Evolutionary conservation across 2,329 filamentous ascomycete genomes (phyloP).

Genomic region (Hymenoscyphus linearis): DNA sequence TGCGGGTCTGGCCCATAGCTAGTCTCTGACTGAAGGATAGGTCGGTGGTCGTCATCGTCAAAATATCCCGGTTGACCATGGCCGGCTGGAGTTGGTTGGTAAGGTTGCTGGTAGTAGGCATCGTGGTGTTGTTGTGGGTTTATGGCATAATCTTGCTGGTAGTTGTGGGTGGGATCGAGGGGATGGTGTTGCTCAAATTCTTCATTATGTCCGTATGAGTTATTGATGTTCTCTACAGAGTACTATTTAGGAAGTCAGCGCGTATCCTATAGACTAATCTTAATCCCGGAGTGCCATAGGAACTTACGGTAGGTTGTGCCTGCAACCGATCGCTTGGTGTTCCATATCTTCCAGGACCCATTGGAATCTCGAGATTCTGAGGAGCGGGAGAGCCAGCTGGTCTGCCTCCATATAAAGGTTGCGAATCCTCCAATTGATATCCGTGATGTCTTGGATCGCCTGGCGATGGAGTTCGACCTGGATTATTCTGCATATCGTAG

Average conservation of each 20-base stretch:
- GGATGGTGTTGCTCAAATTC: slow-evolving; percentile 50
- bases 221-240: slow-evolving; percentile 62
- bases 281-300: not conserved
- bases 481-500: slow-evolving; percentile 54
- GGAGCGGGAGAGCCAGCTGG: slow-evolving; percentile 20
- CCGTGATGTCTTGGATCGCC: slow-evolving; percentile 66
- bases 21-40: slow-evolving; percentile 60
- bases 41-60: slow-evolving; percentile 63
- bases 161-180: slow-evolving; percentile 42
- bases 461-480: slow-evolving; percentile 68
- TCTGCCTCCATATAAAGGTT: slow-evolving; percentile 25
- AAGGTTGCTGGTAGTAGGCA: slow-evolving; percentile 77
- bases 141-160: slow-evolving; percentile 64
- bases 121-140: slow-evolving; percentile 85
- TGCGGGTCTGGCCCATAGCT: slow-evolving; percentile 55
- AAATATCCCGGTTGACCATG: slow-evolving; percentile 24
- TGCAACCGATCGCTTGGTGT: slow-evolving; percentile 72
- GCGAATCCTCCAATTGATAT: slow-evolving; percentile 76
- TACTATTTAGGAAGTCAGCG: slow-evolving; percentile 43
- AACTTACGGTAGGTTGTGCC: slow-evolving; percentile 76
- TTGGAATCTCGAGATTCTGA: slow-evolving; percentile 63
- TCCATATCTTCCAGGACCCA: slow-evolving; percentile 47
- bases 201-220: slow-evolving; percentile 58
- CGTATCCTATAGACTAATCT: not conserved
- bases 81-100: slow-evolving; percentile 51